phyloP scores from a whole-genome alignment of 2,329 filamentous ascomycete species.

The Colletotrichum chlorophyti region DNA sequence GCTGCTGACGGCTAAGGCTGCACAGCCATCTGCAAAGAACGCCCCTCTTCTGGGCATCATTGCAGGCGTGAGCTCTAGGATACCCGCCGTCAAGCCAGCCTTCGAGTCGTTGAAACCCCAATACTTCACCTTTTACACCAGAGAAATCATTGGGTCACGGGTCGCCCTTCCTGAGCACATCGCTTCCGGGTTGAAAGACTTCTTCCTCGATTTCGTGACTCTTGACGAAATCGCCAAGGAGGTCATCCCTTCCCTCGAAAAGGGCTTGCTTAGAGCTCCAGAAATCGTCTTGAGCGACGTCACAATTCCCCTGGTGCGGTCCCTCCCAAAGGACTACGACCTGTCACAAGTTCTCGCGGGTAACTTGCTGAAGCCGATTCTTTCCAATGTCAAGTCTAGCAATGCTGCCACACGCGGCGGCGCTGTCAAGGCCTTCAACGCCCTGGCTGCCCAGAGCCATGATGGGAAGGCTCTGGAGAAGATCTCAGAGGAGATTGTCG shows the following conservation, averaged over 20 bases:
- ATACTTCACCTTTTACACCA: slow-evolving; percentile 82
- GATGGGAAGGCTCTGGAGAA: slow-evolving; percentile 67
- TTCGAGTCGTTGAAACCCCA: slow-evolving; percentile 72
- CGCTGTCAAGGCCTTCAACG: slow-evolving; percentile 75
- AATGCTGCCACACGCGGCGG: slow-evolving; percentile 80
- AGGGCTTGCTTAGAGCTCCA: slow-evolving; percentile 85
- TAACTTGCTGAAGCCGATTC: slow-evolving; percentile 82
- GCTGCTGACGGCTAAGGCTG: slow-evolving; percentile 71
- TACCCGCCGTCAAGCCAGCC: slow-evolving; percentile 66
- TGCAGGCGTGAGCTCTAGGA: slow-evolving; percentile 82
- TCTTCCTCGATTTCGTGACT: slow-evolving; percentile 79
- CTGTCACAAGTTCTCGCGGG: slow-evolving; percentile 75
- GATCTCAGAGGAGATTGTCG: slow-evolving; percentile 78
- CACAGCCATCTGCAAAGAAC: slow-evolving; percentile 71
- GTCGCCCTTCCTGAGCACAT: slow-evolving; percentile 74
- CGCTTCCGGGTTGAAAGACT: slow-evolving; percentile 76
- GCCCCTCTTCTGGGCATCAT: slow-evolving; percentile 83
- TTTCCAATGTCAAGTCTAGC: slow-evolving; percentile 92
- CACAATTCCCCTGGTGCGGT: slow-evolving; percentile 73
- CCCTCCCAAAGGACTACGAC: slow-evolving; percentile 75
- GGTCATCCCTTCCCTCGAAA: slow-evolving; percentile 83
- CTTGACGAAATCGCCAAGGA: slow-evolving; percentile 78
- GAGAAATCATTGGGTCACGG: slow-evolving; percentile 85
- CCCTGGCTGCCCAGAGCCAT: slow-evolving; percentile 67
- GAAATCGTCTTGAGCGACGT: slow-evolving; percentile 87